Evolutionary conservation across 805 yeast species (phyloP), one percentile per base, ranked within the genome.

Genomic region (baker's yeast (Saccharomyces cerevisiae)): DNA sequence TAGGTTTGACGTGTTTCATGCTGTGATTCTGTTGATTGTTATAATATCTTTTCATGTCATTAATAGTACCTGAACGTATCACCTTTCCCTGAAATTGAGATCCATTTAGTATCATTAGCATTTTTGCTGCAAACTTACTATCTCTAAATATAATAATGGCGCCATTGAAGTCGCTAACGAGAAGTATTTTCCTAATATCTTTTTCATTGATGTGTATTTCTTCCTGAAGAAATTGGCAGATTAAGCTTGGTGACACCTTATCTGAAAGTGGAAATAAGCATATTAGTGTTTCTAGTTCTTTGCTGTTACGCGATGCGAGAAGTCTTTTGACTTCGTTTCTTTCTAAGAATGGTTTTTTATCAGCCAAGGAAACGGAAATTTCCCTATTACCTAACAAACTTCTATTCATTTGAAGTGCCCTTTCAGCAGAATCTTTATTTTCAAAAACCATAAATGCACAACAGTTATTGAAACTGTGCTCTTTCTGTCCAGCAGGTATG

Each of bases 381-480:
- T 60, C 66, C 47, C 87, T 67, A 0, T 78, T 83, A 43, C 73
- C 74, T 1, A 85, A 56, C 2, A 69, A 66, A 0, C 69, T 59
- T 8, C 74, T 72, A 57, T 82, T 73, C 49, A 76, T 57, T 9
- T 65, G 62, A 11, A 83, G 57, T 0, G 89, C 82, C 3, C 64
- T 63, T 0, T 68, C 61, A 0, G 89, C 87, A 2, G 74, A 76
- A 1, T 72, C 75, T 8, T 67, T 63, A 0, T 68, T 67, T 2
- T 62, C 54, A 59, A 81, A 86, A 0, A 79, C 72, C 0, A 87
- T 69, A 62, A 87, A 86, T 0, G 85, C 96, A 65, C 77, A 83
- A 0, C 92, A 91, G 48, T 80, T 81, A 61, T 83, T 77, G 14
- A 30, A 30, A 22, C 24, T 8, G 6, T 71, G 62, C 1, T 67